Percentiles rank a stretch among this genome's conserved stretches.
Conservation (phyloP, 1,139 yeast species). For the Hyphopichia fennica region DNA sequence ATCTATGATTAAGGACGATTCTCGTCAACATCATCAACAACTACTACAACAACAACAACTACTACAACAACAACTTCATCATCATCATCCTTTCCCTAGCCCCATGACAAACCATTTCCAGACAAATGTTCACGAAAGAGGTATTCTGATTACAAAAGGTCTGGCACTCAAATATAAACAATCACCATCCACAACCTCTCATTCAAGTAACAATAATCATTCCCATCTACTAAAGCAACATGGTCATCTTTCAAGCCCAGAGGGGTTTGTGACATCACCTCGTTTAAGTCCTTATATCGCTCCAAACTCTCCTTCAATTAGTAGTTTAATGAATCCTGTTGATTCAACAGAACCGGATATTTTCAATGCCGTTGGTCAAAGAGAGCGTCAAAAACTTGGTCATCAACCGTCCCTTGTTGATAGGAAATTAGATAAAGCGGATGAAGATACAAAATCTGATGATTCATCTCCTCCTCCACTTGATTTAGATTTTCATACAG, state of each 20-base stretch:
- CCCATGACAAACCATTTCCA: not conserved
- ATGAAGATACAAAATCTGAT: constrained; percentile 1
- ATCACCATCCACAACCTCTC: not conserved
- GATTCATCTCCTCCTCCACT: constrained; percentile 10
- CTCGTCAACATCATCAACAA: not conserved
- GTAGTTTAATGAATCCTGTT: constrained; percentile 9
- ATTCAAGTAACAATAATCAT: not conserved
- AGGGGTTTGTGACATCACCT: not conserved
- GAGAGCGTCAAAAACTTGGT: not conserved
- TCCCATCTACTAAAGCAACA: constrained; percentile 6
- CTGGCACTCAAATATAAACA: not conserved
- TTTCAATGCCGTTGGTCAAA: not conserved
- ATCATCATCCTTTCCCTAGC: not conserved
- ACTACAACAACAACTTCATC: not conserved
- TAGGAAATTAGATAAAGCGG: not conserved
- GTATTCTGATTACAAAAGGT: constrained; percentile 5
- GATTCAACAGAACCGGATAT: not conserved
- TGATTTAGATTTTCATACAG: constrained; percentile 7
- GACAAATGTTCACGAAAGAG: constrained; percentile 3
- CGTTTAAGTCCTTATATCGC: not conserved
- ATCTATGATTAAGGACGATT: not conserved
- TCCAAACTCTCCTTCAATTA: constrained; percentile 13
- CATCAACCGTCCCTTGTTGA: not conserved
- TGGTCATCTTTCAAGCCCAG: not conserved
- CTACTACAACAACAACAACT: too few species aligned